phyloP scores from a whole-genome alignment of 805 yeast species.

The Metschnikowia hibisci region DNA sequence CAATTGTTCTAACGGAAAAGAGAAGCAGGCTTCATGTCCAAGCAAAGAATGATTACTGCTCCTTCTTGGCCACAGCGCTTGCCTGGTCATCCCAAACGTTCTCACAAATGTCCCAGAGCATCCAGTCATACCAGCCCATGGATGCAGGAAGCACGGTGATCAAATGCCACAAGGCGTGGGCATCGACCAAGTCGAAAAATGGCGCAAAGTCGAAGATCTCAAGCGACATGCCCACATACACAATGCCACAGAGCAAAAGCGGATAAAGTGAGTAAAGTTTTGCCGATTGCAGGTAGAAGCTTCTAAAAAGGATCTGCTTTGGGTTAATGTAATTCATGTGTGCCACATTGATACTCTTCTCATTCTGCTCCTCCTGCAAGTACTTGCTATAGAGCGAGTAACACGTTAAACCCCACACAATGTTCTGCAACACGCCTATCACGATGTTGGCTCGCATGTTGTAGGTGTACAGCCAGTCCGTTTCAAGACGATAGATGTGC shows the following conservation, averaged over 20 bases:
- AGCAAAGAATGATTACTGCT: conserved; percentile 3
- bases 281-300: conserved; percentile 34
- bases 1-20: not conserved
- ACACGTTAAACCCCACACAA: conserved; percentile 30
- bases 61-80: conserved; percentile 8
- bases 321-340: conserved; percentile 29
- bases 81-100: conserved; percentile 20
- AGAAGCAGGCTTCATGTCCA: not conserved
- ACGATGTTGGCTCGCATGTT: conserved; percentile 87
- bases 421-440: conserved; percentile 74
- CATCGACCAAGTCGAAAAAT: conserved; percentile 18
- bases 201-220: conserved; percentile 81
- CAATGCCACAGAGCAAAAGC: conserved; percentile 34
- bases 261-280: conserved; percentile 41
- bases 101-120: conserved; percentile 40
- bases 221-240: conserved; percentile 75
- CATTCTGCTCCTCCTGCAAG: conserved; percentile 18
- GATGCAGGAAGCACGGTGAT: conserved; percentile 37
- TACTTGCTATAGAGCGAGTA: conserved; percentile 31
- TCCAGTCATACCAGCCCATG: conserved; percentile 44
- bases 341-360: conserved; percentile 12
- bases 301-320: conserved; percentile 23
- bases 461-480: conserved; percentile 87
- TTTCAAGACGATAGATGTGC: conserved; percentile 63
- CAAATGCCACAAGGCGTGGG: conserved; percentile 21